These are phyloP conservation scores for Yamadazyma dushanensis DNA, from an alignment of 1,139 yeast species.

Conservation along the genomic window DNA sequence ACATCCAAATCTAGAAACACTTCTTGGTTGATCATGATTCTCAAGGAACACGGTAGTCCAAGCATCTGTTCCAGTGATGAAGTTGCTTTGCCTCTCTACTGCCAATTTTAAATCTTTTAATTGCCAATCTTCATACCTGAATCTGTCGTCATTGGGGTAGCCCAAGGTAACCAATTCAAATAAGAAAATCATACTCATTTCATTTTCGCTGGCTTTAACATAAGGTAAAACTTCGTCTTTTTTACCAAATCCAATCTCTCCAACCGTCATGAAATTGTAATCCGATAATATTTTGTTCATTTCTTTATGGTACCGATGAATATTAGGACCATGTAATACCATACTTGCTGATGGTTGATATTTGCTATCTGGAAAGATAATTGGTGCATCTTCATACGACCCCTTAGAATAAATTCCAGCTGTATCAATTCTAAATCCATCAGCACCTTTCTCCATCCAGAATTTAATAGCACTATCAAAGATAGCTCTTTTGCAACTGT, in stretches of 20 bases:
- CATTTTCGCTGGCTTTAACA: slow-evolving; percentile 48
- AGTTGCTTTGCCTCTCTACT: slow-evolving; percentile 16
- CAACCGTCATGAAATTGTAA: slow-evolving; percentile 56
- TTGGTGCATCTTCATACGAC: slow-evolving; percentile 48
- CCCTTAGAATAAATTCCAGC: slow-evolving; percentile 54
- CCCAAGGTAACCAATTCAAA: slow-evolving; percentile 49
- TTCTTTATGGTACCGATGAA: slow-evolving; percentile 57
- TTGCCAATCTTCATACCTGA: slow-evolving; percentile 19
- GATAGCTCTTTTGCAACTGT: slow-evolving; percentile 46
- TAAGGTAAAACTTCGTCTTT: slow-evolving; percentile 45
- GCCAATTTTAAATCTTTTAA: slow-evolving; percentile 5
- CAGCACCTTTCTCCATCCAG: slow-evolving; percentile 57
- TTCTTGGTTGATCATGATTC: slow-evolving; percentile 58
- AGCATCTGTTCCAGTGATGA: slow-evolving; percentile 49
- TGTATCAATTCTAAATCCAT: slow-evolving; percentile 58
- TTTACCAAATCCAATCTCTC: slow-evolving; percentile 49
- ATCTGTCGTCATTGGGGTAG: slow-evolving; percentile 31
- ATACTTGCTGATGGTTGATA: slow-evolving; percentile 38
- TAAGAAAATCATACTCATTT: slow-evolving; percentile 52
- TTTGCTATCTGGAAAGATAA: slow-evolving; percentile 36
- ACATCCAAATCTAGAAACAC: slow-evolving; percentile 50
- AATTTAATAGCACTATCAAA: slow-evolving; percentile 48
- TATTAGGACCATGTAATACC: slow-evolving; percentile 48
- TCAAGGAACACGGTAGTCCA: slow-evolving; percentile 56
- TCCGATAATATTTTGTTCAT: slow-evolving; percentile 45